A percentile compares a stretch with the other conserved stretches of the same genome.
Evolutionary conservation across 371 early-diverging fungal genomes (phyloP).

Genomic region (Batkoa obscura): DNA sequence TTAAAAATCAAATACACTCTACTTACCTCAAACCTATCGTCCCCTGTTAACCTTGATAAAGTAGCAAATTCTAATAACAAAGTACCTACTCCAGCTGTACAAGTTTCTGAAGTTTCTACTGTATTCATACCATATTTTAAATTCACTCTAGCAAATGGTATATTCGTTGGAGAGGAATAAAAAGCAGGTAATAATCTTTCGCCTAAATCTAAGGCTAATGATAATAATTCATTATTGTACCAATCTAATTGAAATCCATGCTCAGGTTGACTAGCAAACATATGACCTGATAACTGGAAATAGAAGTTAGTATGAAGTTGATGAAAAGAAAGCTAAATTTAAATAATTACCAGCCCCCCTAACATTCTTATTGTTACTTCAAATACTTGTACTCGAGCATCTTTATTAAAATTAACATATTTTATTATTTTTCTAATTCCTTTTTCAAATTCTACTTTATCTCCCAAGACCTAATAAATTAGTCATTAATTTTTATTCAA

Average conservation of each 20-base stretch:
- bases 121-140: conserved; percentile 45
- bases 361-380: conserved; percentile 82
- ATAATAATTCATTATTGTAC: conserved; percentile 59
- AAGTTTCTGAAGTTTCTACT: conserved; percentile 57
- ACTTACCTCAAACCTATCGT: conserved; percentile 48
- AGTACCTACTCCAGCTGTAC: conserved; percentile 84
- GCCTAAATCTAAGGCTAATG: conserved; percentile 63
- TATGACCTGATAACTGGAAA: conserved; percentile 56
- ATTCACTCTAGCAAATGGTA: conserved; percentile 79
- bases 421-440: conserved; percentile 46
- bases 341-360: conserved; percentile 50
- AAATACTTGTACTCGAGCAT: conserved; percentile 83
- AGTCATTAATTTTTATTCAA: not conserved
- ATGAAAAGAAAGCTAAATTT: not conserved
- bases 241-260: conserved; percentile 26
- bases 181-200: conserved; percentile 82
- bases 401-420: conserved; percentile 51
- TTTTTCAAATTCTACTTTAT: conserved; percentile 40
- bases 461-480: conserved; percentile 34
- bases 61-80: conserved; percentile 89
- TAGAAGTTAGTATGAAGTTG: not conserved
- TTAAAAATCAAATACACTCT: not conserved
- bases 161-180: conserved; percentile 49
- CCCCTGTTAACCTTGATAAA: conserved; percentile 60
- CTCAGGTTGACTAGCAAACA: conserved; percentile 52